Evolutionary conservation across 1,139 yeast species (phyloP), one percentile per base, ranked within the genome.

Genomic region (Saccharomyces hybrid): DNA sequence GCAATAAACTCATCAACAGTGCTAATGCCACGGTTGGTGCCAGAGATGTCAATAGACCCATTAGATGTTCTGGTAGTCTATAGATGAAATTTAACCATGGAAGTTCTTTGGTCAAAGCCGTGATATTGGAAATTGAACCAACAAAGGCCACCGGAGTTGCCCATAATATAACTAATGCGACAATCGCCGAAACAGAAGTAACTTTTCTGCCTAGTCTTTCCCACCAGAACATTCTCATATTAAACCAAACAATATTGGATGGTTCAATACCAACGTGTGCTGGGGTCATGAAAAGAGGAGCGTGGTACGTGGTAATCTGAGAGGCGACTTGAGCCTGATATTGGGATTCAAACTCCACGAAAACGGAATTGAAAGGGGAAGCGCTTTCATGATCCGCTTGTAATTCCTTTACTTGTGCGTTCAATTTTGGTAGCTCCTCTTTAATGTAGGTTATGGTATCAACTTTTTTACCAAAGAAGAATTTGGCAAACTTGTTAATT

Each of bases 131-230:
- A 61, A 93, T 80, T 65, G 85, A 76, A 84, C 98, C 98, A 54
- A 93, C 96, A 69, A 89, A 88, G 1, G 97, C 96, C 53, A 91
- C 97, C 20, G 98, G 98, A 64, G 90, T 78, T 56, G 96, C 81
- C 98, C 98, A 93, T 69, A 90, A 85, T 54, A 91, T 79, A 58
- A 89, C 81, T 66, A 85, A 70, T 1, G 82, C 83, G 46, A 76
- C 67, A 59, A 89, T 79, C 11, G 83, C 81, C 16, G 84, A 77
- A 52, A 76, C 64, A 0, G 96, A 86, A 55, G 78, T 79, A 28
- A 80, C 66, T 49, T 74, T 71, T 73, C 93, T 79, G 31, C 80
- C 71, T 50, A 85, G 70, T 62, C 90, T 77, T 72, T 86, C 95
- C 86, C 90, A 85, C 95, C 96, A 88, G 59, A 81, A 79, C 71